phyloP scores from a whole-genome alignment of 257 asterid species.

The Agastache rugosa region DNA sequence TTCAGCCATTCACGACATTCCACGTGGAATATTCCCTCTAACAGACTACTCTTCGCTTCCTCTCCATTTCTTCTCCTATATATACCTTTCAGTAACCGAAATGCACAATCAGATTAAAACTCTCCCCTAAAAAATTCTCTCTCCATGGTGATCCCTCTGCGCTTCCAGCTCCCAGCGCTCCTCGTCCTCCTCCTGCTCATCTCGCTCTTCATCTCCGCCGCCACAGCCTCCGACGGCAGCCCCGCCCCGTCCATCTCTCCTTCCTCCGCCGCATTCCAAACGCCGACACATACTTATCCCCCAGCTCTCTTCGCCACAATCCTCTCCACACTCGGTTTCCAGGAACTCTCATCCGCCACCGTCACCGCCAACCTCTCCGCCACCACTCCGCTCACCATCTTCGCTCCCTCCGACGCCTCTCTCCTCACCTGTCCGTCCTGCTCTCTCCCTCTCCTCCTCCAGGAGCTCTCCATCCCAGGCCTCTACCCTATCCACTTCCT shows the following conservation, averaged over 20 bases:
- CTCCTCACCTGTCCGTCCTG: conserved; percentile 80
- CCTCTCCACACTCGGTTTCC: conserved; percentile 80
- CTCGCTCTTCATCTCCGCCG: conserved; percentile 52
- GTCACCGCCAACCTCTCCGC: conserved; percentile 63
- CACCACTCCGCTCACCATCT: conserved; percentile 73
- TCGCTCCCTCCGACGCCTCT: conserved; percentile 83
- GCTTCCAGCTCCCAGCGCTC: conserved; percentile 47
- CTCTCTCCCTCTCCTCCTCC: conserved; percentile 65
- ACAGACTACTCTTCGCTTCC: neutral
- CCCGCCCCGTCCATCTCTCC: conserved; percentile 50
- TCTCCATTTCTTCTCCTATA: conserved; percentile 2
- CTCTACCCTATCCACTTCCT: conserved; percentile 68
- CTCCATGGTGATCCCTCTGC: conserved; percentile 57
- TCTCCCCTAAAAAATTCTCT: neutral
- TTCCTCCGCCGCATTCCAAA: conserved; percentile 39
- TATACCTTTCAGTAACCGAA: neutral
- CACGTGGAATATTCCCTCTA: neutral
- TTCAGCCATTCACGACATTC: conserved; percentile 9
- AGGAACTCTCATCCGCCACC: conserved; percentile 70
- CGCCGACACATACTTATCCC: conserved; percentile 44
- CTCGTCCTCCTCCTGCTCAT: conserved; percentile 50
- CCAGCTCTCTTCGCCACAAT: conserved; percentile 63
- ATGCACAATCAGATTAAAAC: neutral
- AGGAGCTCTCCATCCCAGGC: conserved; percentile 85
- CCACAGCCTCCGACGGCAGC: conserved; percentile 34